Evolutionary conservation across 2,329 filamentous ascomycete genomes (phyloP), one percentile per base, ranked within the genome.

Genomic region (Monascus ruber): DNA sequence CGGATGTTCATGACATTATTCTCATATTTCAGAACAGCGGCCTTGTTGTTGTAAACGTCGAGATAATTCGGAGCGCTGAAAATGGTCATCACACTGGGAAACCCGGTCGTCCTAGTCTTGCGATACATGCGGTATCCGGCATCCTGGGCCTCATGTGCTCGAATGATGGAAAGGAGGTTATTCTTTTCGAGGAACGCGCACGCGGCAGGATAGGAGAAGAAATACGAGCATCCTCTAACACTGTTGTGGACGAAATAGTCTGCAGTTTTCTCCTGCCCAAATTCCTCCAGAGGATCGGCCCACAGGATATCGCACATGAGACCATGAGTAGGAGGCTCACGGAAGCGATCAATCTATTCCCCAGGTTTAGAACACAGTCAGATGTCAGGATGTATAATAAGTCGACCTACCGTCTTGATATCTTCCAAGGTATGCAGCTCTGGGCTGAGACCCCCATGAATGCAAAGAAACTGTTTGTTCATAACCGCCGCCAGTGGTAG

Each of bases 1-100:
- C 91, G 79, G 59, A 98, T 98, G 72, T 98, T 98, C 91, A 98
- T 98, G 45, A 98, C 91, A 58, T 98, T 98, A 68, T 98, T 98
- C 70, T 98, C 91, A 62, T 98, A 98, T 70, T 98, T 98, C 55
- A 98, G 72, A 32, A 98, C 91, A 0, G 91, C 91, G 2, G 91
- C 91, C 72, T 98, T 98, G 75, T 98, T 98, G 78, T 98, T 98
- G 70, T 98, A 98, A 31, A 98, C 88, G 57, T 98, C 91, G 47
- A 98, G 79, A 61, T 98, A 98, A 66, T 98, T 98, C 31, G 91
- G 91, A 1, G 91, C 91, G 34, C 89, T 96, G 74, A 98, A 98
- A 56, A 98, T 98, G 51, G 91, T 98, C 91, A 98, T 98, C 47
- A 98, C 91, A 68, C 88, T 95, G 24, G 91, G 91, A 70, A 98